Percentiles rank a stretch among this genome's conserved stretches.
These are phyloP conservation scores for Lepidium africanum DNA, from an alignment of 345 rosid genomes.

Conservation along the genomic window DNA sequence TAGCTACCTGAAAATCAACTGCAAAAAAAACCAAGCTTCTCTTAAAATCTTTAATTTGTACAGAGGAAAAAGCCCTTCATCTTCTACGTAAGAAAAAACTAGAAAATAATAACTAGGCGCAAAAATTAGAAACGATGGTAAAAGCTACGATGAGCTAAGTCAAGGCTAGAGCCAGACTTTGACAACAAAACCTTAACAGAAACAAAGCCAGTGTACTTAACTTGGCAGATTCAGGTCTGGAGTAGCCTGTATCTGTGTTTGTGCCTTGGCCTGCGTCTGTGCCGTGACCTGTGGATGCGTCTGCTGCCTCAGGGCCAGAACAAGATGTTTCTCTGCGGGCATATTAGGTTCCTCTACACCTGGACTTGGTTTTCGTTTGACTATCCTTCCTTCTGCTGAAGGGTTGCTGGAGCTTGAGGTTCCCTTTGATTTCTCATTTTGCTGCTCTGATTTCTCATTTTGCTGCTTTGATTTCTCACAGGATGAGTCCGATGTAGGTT, in stretches of 20 bases:
- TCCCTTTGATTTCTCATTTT: conserved; percentile 52
- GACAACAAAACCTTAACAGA: not conserved
- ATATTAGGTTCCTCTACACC: conserved; percentile 36
- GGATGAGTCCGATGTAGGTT: conserved; percentile 28
- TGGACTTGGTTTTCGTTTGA: conserved; percentile 51
- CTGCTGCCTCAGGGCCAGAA: conserved; percentile 3
- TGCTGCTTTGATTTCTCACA: conserved; percentile 38
- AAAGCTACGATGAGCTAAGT: not conserved
- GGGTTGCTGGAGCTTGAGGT: conserved; percentile 34
- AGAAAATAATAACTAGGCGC: not conserved
- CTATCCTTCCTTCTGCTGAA: conserved; percentile 39
- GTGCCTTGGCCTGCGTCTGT: not conserved
- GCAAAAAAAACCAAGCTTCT: not conserved
- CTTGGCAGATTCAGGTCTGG: conserved; percentile 12
- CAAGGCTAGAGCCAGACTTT: conserved; percentile 2
- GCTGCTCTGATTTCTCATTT: conserved; percentile 39
- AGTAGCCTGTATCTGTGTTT: not conserved
- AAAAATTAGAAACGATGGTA: not conserved
- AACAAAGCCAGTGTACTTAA: not conserved
- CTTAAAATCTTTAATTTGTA: not conserved
- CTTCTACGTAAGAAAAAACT: not conserved
- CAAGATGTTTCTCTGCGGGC: conserved; percentile 25
- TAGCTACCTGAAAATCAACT: not conserved
- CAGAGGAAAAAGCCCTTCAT: not conserved
- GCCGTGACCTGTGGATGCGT: not conserved